Base-by-base conservation (phyloP, 2,329 filamentous ascomycete genomes). In the Aspergillus piperis region DNA sequence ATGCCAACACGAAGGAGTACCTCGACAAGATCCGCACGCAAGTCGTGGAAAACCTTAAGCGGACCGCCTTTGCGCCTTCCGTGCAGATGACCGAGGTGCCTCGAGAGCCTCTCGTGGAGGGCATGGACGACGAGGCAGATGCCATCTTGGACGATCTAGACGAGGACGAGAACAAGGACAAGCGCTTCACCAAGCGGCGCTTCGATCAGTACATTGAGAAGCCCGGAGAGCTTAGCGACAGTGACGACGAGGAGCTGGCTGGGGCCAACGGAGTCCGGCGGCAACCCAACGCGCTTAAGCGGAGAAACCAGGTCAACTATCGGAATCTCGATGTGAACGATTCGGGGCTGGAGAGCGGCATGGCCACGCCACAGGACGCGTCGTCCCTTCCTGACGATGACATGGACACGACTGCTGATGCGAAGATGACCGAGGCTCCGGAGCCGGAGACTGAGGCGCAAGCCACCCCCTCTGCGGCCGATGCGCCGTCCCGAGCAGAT, bases 91-190 rank as follows among this genome's bases (percentile, higher is more conserved):
- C 83, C 3, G 86, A 87, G 63, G 85, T 89, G 15, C 87, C 87
- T 1, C 80, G 83, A 39, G 80, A 83, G 10, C 80, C 85, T 13
- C 67, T 79, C 25, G 67, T 86, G 5, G 80, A 80, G 58, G 82
- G 82, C 5, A 83, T 86, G 74, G 86, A 88, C 55, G 86, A 88
- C 21, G 87, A 90, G 61, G 84, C 83, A 32, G 87, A 90, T 70
- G 87, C 84, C 19, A 82, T 84, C 38, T 78, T 88, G 42, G 87
- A 89, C 62, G 87, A 90, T 66, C 73, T 91, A 1, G 93, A 98
- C 64, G 91, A 92, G 56, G 93, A 97, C 65, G 86, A 91, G 67
- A 92, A 95, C 73, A 89, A 91, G 68, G 94, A 98, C 71, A 85
- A 85, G 58, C 89, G 94, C 25, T 87, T 89, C 76, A 96, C 92